Evolutionary conservation across 2,329 filamentous ascomycete species (phyloP), one percentile per base, ranked within the genome.

Genomic region (Chaetomium strumarium): DNA sequence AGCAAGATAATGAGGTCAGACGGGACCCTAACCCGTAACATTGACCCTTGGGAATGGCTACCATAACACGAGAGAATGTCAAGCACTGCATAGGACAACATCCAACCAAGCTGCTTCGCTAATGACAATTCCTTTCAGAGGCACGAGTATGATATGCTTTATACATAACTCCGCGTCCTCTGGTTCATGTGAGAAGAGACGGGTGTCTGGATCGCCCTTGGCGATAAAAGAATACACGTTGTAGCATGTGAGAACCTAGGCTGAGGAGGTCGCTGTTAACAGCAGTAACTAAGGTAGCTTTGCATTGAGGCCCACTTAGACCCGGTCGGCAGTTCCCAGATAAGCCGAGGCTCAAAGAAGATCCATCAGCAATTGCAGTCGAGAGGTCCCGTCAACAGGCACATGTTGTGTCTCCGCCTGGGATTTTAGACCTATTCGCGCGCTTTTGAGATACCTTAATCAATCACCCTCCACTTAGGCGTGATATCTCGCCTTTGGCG

Each of bases 341-440:
- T 24, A 51, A 46, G 52, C 55, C 55, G 55, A 57, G 55, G 55
- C 55, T 57, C 55, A 51, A 33, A 17, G 14, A 29, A 33, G 37
- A 11, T 8, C 5, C 46, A n/a, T n/a, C n/a, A 52, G 36, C 48
- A 54, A 49, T 46, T 54, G 49, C 30, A 41, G 45, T 40, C 48
- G 17, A n/a, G 37, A n/a, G 6, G 10, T 8, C 33, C 30, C 3
- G 38, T 36, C 36, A 43, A 6, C n/a, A 38, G 39, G 48, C 55
- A 57, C 52, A 54, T 57, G 49, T 55, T 50, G 24, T 30, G 39
- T 52, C 46, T 45, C 39, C 46, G 46, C 38, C 17, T 30, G 16
- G 44, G 30, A 40, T 12, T 43, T 37, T 12, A n/a, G 30, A 14
- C n/a, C 17, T 13, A 9, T 41, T 46, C 49, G 42, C 34, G 48